Base-by-base conservation (phyloP, 1,284 basidiomycete species). In the Schizophyllum amplum region DNA sequence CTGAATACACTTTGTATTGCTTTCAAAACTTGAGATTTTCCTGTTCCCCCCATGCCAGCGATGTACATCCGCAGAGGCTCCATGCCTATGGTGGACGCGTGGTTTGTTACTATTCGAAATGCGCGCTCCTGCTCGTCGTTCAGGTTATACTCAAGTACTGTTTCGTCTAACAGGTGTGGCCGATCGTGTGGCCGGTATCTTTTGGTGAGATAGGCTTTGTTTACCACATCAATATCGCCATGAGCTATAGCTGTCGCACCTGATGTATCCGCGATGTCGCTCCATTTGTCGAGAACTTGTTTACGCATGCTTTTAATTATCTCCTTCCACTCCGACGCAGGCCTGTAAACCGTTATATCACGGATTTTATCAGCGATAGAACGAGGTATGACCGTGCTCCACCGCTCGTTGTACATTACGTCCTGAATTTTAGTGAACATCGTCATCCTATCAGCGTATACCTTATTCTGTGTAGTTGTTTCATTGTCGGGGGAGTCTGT, bases 11-110 rank as follows among this genome's bases (percentile, higher is more conserved):
- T 0, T 13, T 60, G 65, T 0, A 74, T 20, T 0, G 73, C 71
- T 23, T 72, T 68, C 0, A 78, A 63, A 0, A 78, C 76, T 53
- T 70, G 72, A 5, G 72, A 69, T 63, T 79, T 77, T 2, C 75
- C 74, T 15, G 73, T 74, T 3, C 74, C 70, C 5, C 65, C 73
- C 67, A 74, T 71, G 1, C 73, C 74, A 4, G 69, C 73, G 5
- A 76, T 42, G 57, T 73, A 71, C 71, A 75, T 73, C 42, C 27
- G 17, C 2, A 55, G 9, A 0, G 17, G 55, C 5, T 21, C 57
- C 4, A 59, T 42, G 42, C 53, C 27, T 13, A 17, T 24, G 7
- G 42, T 17, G 1, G 61, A 21, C 1, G 66, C 60, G 65, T 72
- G 69, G 47, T 69, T 67, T 1, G 68, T 67, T 25, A 71, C 58